Base-by-base conservation (phyloP, 2,329 filamentous ascomycete species). In the Fusarium sp. region DNA sequence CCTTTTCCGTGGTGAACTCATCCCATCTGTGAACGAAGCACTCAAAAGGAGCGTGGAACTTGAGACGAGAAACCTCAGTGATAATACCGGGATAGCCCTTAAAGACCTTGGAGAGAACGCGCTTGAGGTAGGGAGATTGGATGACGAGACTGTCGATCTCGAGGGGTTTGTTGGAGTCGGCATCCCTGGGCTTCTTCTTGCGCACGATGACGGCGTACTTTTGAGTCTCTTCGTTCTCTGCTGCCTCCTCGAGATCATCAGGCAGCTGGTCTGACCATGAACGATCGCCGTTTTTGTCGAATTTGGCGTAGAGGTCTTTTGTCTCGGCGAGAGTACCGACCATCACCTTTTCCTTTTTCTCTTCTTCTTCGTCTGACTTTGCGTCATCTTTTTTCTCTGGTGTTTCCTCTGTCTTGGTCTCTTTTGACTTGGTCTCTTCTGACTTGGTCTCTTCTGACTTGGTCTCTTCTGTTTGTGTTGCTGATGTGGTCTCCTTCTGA, bases 11-110 rank as follows among this genome's bases (percentile, higher is more conserved):
- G 11, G 74, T 68, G 36, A 89, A 81, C 8, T 78, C 71, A 2
- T 81, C 77, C 88, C 89, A 92, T 30, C 89, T 83, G 75, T 92
- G 88, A 39, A 91, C 86, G 47, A 92, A 86, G 0, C 87, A 86
- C 67, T 85, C 79, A 62, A 91, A 91, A 0, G 87, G 87, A 0
- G 83, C 84, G 9, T 78, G 74, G 62, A 92, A 90, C 55, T 86
- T 85, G 3, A 91, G 79, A 2, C 86, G 82, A n/a, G 87, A 82
- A 24, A 91, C 78, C 12, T 81, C 82, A 32, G 85, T 84, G 4
- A 86, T 85, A 28, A 91, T 80, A 1, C 88, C 88, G 0, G 86
- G 85, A 58, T 90, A 91, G 10, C 81, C 84, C 2, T 81, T 76
- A 21, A 91, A 79, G 9, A 90, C 81, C 12, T 83, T 80, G 11